These are phyloP conservation scores for Vigna nakashimae DNA, from an alignment of 306 rosid genomes.

Conservation along the genomic window DNA sequence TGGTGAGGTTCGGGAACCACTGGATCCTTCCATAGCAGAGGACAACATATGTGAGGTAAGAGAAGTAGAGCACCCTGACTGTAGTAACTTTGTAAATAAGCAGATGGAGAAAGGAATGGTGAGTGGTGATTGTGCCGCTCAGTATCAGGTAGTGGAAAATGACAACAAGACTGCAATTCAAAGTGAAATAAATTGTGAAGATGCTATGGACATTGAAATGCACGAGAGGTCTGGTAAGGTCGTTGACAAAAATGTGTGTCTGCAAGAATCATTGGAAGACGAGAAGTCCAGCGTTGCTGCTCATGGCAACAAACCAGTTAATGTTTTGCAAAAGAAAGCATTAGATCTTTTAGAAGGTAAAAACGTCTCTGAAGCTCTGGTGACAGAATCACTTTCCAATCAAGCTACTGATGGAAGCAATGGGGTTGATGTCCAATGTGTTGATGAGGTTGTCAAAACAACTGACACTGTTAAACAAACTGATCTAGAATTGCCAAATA, in stretches of 20 bases:
- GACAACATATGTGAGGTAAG: slow-evolving; percentile 61
- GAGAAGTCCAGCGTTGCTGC: slow-evolving; percentile 48
- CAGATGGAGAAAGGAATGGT: slow-evolving; percentile 48
- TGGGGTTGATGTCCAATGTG: slow-evolving; percentile 52
- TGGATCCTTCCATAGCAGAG: slow-evolving; percentile 48
- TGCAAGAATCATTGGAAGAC: slow-evolving; percentile 45
- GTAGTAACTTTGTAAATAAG: slow-evolving; percentile 46
- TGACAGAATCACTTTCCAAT: slow-evolving; percentile 43
- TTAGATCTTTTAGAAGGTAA: slow-evolving; percentile 46
- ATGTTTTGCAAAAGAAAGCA: slow-evolving; percentile 40
- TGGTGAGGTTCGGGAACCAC: slow-evolving; percentile 80
- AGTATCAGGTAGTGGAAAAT: slow-evolving; percentile 49
- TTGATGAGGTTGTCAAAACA: slow-evolving; percentile 53
- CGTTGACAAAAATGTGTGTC: slow-evolving; percentile 43
- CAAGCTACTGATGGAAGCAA: slow-evolving; percentile 46
- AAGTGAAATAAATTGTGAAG: slow-evolving; percentile 52
- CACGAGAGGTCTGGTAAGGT: slow-evolving; percentile 48
- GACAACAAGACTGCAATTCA: slow-evolving; percentile 39
- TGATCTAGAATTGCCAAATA: slow-evolving; percentile 50
- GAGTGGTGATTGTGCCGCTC: slow-evolving; percentile 43
- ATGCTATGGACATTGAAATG: slow-evolving; percentile 44
- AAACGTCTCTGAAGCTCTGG: slow-evolving; percentile 42
- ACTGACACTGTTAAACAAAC: slow-evolving; percentile 48
- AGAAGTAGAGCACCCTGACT: slow-evolving; percentile 54
- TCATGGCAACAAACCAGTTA: slow-evolving; percentile 39